phyloP scores from a whole-genome alignment of 2,329 filamentous ascomycete species.

The Monosporascus ibericus region DNA sequence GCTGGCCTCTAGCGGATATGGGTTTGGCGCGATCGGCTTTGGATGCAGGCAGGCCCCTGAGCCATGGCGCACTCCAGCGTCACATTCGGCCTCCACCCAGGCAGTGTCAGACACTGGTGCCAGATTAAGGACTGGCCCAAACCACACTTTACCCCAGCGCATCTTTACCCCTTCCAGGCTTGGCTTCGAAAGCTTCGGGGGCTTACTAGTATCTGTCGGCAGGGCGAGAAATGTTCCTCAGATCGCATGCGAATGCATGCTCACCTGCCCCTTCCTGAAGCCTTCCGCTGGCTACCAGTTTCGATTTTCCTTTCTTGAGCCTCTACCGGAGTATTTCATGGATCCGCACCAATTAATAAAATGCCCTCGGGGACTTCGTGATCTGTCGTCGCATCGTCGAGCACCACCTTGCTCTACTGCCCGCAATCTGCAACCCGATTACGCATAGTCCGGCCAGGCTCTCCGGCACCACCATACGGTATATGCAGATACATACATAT shows the following conservation, averaged over 20 bases:
- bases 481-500: too few relatives aligned
- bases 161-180: background rate
- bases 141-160: background rate
- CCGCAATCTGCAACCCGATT: too few relatives aligned
- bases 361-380: background rate
- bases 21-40: slow-evolving; percentile 1
- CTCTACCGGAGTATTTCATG: background rate
- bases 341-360: too few relatives aligned
- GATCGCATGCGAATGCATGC: too few relatives aligned
- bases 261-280: background rate
- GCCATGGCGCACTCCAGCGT: background rate
- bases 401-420: too few relatives aligned
- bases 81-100: background rate
- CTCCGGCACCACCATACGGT: too few relatives aligned
- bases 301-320: background rate
- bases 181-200: background rate
- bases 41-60: background rate
- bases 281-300: background rate
- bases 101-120: background rate
- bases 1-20: background rate
- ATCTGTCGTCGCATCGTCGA: background rate
- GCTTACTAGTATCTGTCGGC: background rate
- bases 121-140: background rate
- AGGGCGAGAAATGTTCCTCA: too few relatives aligned
- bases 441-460: too few relatives aligned